These are phyloP conservation scores for Mycena vulgaris DNA, from an alignment of 768 basidiomycete genomes.

Conservation along the genomic window DNA sequence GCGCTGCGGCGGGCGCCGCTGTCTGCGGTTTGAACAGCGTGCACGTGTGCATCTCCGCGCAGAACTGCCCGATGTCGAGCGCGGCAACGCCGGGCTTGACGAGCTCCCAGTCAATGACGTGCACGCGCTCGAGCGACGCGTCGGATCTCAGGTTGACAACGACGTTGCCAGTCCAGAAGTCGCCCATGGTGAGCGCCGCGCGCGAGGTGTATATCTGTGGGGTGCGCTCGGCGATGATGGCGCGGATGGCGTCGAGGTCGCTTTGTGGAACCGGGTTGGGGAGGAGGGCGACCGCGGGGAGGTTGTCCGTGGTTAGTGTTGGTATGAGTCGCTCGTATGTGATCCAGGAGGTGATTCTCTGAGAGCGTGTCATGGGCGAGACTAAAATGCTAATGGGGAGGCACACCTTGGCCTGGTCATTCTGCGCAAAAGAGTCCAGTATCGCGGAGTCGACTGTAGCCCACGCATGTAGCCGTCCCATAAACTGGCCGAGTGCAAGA, in stretches of 20 bases:
- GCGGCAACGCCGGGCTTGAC: conserved; percentile 69
- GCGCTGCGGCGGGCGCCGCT: conserved; percentile 50
- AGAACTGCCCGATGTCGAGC: conserved; percentile 77
- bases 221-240: conserved; percentile 46
- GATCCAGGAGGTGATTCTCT: conserved; percentile 45
- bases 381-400: not conserved
- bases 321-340: conserved; percentile 63
- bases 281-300: conserved; percentile 55
- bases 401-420: conserved; percentile 55
- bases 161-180: conserved; percentile 83
- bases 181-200: conserved; percentile 62
- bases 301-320: conserved; percentile 47
- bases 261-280: conserved; percentile 51
- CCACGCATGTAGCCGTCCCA: conserved; percentile 68
- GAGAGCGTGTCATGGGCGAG: not conserved
- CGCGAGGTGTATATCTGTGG: conserved; percentile 42
- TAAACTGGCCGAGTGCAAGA: conserved; percentile 66
- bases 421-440: conserved; percentile 53
- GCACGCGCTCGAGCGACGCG: conserved; percentile 55
- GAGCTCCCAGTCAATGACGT: conserved; percentile 78
- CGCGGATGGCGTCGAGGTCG: conserved; percentile 51
- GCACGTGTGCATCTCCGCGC: conserved; percentile 70
- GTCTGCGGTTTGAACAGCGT: conserved; percentile 62
- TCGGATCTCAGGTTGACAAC: conserved; percentile 57
- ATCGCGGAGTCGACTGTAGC: conserved; percentile 50